phyloP scores from a whole-genome alignment of 2,329 filamentous ascomycete genomes.

The Botryotinia convoluta region DNA sequence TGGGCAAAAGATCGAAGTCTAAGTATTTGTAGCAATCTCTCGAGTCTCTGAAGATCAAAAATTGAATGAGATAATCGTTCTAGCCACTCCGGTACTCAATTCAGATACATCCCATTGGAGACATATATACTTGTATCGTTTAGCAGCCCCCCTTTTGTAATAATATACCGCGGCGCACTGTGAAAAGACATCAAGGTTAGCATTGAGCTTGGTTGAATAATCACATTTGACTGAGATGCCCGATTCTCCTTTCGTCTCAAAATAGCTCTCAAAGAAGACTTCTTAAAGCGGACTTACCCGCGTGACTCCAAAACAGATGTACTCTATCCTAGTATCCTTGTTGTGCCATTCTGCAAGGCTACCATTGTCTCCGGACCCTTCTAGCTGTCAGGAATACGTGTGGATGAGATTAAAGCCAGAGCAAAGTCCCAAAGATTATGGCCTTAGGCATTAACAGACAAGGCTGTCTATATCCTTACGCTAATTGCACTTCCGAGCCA shows the following conservation, averaged over 20 bases:
- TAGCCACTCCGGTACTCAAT: neutral
- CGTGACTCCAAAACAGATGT: neutral
- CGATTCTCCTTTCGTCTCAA: neutral
- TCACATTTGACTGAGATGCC: neutral
- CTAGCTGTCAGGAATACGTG: neutral
- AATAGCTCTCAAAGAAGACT: neutral
- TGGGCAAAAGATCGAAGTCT: neutral
- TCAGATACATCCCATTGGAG: neutral
- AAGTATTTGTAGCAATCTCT: neutral
- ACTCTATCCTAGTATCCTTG: neutral
- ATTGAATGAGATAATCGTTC: neutral
- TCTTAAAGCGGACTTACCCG: neutral
- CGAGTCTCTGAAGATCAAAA: neutral
- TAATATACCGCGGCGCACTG: neutral
- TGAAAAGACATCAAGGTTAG: neutral
- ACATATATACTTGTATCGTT: neutral
- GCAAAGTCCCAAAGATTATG: neutral
- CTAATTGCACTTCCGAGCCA: neutral
- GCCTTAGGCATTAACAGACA: neutral
- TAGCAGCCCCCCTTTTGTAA: neutral
- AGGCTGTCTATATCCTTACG: neutral
- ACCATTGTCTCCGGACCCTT: neutral
- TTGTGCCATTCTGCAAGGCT: slow-evolving; percentile 6
- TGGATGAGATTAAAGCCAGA: neutral
- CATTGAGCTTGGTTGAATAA: neutral